Conservation (phyloP, 345 rosid species). For the Linum lewisii region DNA sequence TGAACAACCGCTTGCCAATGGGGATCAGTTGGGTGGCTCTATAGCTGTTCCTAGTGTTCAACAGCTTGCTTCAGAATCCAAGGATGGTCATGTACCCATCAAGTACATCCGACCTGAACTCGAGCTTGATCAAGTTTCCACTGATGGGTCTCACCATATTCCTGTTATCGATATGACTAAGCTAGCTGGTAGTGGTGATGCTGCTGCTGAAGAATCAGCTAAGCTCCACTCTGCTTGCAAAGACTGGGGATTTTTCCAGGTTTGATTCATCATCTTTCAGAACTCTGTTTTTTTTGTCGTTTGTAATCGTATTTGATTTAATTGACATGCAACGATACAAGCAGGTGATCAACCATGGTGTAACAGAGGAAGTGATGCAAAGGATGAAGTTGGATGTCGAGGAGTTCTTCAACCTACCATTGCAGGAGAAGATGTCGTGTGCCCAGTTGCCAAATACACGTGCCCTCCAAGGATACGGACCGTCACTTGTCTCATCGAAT, state of each 20-base stretch:
- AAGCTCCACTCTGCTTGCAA: constrained; percentile 45
- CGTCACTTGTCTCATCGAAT: constrained; percentile 36
- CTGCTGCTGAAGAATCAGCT: constrained; percentile 19
- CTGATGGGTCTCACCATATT: constrained; percentile 18
- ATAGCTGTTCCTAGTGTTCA: background rate
- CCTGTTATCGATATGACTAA: constrained; percentile 37
- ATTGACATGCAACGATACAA: background rate
- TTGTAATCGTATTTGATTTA: no score
- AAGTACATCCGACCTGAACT: constrained; percentile 27
- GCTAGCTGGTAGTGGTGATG: constrained; percentile 8
- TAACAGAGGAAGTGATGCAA: no score
- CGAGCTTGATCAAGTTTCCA: constrained; percentile 11
- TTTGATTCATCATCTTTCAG: background rate
- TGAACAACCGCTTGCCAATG: no score
- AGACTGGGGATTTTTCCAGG: constrained; percentile 62
- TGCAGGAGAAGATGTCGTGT: constrained; percentile 30
- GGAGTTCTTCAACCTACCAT: no score
- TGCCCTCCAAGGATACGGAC: constrained; percentile 41
- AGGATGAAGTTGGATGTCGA: no score
- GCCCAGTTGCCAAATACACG: constrained; percentile 29
- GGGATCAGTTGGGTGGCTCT: background rate
- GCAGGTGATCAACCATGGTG: constrained; percentile 38
- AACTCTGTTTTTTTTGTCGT: no score
- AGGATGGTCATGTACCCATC: background rate
- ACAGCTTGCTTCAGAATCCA: background rate